These are phyloP conservation scores for Phytophthora hybrid DNA, from an alignment of 352 stramenopile species.

Conservation along the genomic window DNA sequence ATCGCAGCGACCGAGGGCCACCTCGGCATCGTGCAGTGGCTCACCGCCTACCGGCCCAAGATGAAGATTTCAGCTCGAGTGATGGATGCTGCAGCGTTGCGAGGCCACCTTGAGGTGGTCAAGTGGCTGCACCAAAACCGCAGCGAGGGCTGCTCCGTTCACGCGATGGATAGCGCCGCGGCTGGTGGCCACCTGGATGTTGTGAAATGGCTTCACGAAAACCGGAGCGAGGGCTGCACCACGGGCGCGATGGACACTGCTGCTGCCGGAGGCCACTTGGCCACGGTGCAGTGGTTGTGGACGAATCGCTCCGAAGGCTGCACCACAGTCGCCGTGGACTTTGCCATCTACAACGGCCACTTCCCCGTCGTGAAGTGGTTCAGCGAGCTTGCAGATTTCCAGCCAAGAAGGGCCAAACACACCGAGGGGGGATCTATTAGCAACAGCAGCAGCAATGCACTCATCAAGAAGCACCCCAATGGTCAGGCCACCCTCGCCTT, in stretches of 20 bases:
- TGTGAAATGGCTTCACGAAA: conserved; percentile 63
- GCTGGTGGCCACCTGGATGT: conserved; percentile 62
- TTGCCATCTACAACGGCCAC: conserved; percentile 76
- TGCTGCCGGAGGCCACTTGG: conserved; percentile 58
- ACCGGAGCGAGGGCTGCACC: conserved; percentile 65
- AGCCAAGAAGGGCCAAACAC: conserved; percentile 25
- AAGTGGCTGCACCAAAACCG: conserved; percentile 67
- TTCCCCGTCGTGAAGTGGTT: conserved; percentile 68
- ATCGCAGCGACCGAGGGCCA: conserved; percentile 55
- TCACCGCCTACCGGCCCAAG: conserved; percentile 43
- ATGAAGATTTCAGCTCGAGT: conserved; percentile 47
- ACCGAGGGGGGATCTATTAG: neutral
- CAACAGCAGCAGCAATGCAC: conserved; percentile 10
- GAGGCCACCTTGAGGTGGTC: conserved; percentile 60
- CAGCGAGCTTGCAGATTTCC: conserved; percentile 46
- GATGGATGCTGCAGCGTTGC: conserved; percentile 79
- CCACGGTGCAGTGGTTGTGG: conserved; percentile 65
- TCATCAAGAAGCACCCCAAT: conserved; percentile 37
- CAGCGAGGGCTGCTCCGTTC: conserved; percentile 60
- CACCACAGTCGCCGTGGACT: conserved; percentile 71
- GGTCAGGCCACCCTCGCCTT: conserved; percentile 32
- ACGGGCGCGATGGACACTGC: conserved; percentile 72
- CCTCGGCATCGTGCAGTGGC: conserved; percentile 48
- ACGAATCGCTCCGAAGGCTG: conserved; percentile 65
- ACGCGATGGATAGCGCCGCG: conserved; percentile 72